Evolutionary conservation across 192 early-diverging fungal species (phyloP), one percentile per base, ranked within the genome.

Genomic region (Coemansia sp.): DNA sequence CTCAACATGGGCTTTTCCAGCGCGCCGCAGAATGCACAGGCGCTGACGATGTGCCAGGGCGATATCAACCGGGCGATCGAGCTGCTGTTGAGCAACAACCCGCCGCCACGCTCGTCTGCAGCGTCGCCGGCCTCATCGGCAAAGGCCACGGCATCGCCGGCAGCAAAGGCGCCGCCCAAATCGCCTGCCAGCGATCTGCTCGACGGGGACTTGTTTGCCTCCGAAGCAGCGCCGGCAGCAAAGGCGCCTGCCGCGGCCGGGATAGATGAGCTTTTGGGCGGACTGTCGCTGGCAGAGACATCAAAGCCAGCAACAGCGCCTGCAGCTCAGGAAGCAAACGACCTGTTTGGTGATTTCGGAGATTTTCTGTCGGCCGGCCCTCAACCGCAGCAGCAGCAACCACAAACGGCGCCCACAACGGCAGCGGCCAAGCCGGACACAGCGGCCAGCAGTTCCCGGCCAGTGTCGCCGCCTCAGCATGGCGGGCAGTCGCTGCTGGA

Each of bases 1-100:
- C 85, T 81, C 47, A 82, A 66, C 50, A 82, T 85, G 88, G 92
- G 92, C 9, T 93, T 90, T 64, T 80, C 80, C 23, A 85, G 93
- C 58, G 78, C 82, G 0, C 69, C 77, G 0, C 60, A 82, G 53
- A 92, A 89, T 58, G 67, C 79, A 11, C 81, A 82, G 40, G 88
- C 89, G 3, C 76, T 96, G 45, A 82, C 78, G 16, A 77, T 82
- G 51, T 79, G 87, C 38, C 82, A 82, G 32, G 91, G 90, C 15
- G 85, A 92, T 63, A 65, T 92, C 3, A 87, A 91, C 41, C 81
- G 84, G 17, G 91, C 93, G 18, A 81, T 81, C 15, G 80, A 81
- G 71, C 42, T 81, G 34, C 40, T 81, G 23, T 66, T 81, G 30
- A 70, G 69, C 60, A 60, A 72, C 38, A 61, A 62, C n/a, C 58